Conservation (phyloP, 805 yeast genomes). For the Monosporozyma unispora region DNA sequence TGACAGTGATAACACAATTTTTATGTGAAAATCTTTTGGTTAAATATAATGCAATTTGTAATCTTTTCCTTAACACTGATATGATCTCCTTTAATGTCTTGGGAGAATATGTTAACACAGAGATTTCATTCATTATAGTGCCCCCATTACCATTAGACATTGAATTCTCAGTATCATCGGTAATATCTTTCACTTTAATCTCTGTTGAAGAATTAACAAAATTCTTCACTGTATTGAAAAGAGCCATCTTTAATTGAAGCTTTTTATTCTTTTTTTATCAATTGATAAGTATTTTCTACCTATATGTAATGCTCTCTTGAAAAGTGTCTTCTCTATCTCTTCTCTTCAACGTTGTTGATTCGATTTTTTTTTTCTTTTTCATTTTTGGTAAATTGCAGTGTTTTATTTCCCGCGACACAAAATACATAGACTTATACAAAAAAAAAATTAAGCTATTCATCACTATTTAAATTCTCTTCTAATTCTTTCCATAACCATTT, state of each 20-base stretch:
- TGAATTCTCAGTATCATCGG: slow-evolving; percentile 36
- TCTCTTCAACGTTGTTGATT: too few species aligned
- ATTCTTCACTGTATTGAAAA: slow-evolving; percentile 24
- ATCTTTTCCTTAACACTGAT: slow-evolving; percentile 34
- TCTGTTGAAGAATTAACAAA: slow-evolving; percentile 31
- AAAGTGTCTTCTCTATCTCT: too few species aligned
- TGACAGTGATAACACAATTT: slow-evolving; percentile 36
- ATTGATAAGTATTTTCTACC: neutral
- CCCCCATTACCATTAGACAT: slow-evolving; percentile 45
- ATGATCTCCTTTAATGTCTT: slow-evolving; percentile 34
- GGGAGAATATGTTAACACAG: slow-evolving; percentile 36
- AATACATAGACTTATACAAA: neutral
- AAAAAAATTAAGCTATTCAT: slow-evolving; percentile 1
- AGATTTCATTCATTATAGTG: slow-evolving; percentile 44
- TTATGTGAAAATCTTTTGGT: slow-evolving; percentile 18
- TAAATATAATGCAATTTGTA: slow-evolving; percentile 13
- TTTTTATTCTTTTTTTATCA: neutral
- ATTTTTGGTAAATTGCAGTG: too few species aligned
- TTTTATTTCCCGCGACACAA: neutral
- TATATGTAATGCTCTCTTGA: too few species aligned
- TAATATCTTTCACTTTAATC: slow-evolving; percentile 36
- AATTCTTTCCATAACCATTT: slow-evolving; percentile 64
- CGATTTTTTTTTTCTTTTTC: neutral
- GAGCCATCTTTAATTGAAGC: too few species aligned
- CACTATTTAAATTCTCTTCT: slow-evolving; percentile 32